A percentile compares a stretch with the other conserved stretches of the same genome.
phyloP scores from a whole-genome alignment of 306 rosid species.

The Cotoneaster glaucophyllus region DNA sequence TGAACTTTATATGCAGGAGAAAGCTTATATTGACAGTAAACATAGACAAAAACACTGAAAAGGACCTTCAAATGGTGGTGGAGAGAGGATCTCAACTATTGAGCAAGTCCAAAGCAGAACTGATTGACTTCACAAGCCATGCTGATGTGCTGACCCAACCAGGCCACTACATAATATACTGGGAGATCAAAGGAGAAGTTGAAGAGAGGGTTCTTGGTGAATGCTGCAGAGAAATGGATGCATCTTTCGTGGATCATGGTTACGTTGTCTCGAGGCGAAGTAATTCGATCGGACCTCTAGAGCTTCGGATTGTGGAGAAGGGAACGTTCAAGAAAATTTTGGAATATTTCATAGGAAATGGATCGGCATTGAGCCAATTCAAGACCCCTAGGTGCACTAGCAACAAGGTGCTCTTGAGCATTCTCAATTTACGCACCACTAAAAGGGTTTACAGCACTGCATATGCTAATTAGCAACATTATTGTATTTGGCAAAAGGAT shows the following conservation, averaged over 20 bases:
- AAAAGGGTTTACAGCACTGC: slow-evolving; percentile 54
- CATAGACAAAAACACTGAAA: slow-evolving; percentile 88
- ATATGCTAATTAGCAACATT: slow-evolving; percentile 17
- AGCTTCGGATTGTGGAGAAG: slow-evolving; percentile 60
- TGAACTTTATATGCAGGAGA: slow-evolving; percentile 72
- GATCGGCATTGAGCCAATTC: slow-evolving; percentile 72
- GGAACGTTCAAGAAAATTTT: slow-evolving; percentile 75
- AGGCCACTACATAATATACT: slow-evolving; percentile 68
- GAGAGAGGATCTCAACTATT: slow-evolving; percentile 56
- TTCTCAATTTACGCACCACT: slow-evolving; percentile 42
- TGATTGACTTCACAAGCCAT: slow-evolving; percentile 81
- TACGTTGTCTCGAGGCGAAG: slow-evolving; percentile 73
- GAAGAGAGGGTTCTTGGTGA: slow-evolving; percentile 39
- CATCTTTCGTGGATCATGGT: slow-evolving; percentile 67
- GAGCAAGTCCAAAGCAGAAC: slow-evolving; percentile 40
- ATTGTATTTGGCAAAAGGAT: neutral
- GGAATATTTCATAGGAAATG: slow-evolving; percentile 58
- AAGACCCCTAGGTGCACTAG: slow-evolving; percentile 92
- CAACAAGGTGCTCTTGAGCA: slow-evolving; percentile 39
- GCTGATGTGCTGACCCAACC: slow-evolving; percentile 44
- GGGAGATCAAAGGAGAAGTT: slow-evolving; percentile 79
- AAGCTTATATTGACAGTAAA: slow-evolving; percentile 65
- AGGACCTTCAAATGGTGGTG: slow-evolving; percentile 80
- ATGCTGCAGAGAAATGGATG: slow-evolving; percentile 77
- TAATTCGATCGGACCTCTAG: slow-evolving; percentile 66